Base-by-base conservation (phyloP, 108 stramenopile genomes). In the Fragilaria radians region DNA sequence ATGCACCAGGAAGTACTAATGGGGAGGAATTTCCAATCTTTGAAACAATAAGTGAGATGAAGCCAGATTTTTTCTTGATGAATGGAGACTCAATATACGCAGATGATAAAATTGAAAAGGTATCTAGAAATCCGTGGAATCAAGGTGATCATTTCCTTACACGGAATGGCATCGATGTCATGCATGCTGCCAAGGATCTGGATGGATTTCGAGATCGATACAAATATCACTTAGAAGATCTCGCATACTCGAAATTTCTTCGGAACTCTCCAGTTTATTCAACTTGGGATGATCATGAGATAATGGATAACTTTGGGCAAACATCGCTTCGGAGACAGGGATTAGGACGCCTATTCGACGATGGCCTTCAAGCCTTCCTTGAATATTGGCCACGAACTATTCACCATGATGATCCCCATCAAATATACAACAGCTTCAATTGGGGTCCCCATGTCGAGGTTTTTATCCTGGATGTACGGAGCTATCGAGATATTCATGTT, bases 241-340 rank as follows among this genome's bases (percentile, higher is more conserved):
- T 71, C 2, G 67, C 58, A 29, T 65, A 69, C 68, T 59, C 60
- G 33, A 52, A 48, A 32, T 76, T 76, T 31, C 62, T 76, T 11
- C 24, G 63, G 48, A 67, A 76, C 45, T 29, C 50, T 18, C 69
- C 70, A 28, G 49, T 71, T 46, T 76, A 55, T 52, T 50, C 56
- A n/a, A 63, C 66, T 42, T 76, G 74, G 74, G 74, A 76, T 49
- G 75, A 76, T 60, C 75, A 76, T 28, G 70, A 72, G 29, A 65
- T 76, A 5, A 62, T 63, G 25, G 66, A 76, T 52, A 72, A 76
- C 63, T 76, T 64, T 62, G 60, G 55, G 32, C 62, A 59, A 5
- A 49, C 30, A 36, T 61, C 65, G 34, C 47, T 70, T 24, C 51
- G 59, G 2, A 52, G 46, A 1, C 22, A 28, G 7, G 60, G 56